These are phyloP conservation scores for Telfairia occidentalis DNA, from an alignment of 331 rosid species.

Conservation along the genomic window DNA sequence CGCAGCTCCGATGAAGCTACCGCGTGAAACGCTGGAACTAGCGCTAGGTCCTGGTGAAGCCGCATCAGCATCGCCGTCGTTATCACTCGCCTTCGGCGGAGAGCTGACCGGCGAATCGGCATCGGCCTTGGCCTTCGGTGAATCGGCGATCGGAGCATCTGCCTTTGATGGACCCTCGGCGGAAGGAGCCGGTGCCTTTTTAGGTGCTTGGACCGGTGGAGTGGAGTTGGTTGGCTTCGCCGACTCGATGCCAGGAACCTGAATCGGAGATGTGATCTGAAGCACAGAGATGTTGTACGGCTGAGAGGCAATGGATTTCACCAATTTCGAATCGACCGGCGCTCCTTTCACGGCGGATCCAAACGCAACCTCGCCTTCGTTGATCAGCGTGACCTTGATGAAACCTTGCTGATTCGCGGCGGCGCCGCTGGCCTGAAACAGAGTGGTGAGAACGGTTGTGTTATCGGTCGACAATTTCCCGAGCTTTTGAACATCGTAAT, in stretches of 20 bases:
- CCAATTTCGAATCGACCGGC: constrained; percentile 10
- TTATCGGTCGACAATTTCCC: background rate
- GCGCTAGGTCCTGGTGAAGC: background rate
- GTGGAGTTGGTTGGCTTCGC: background rate
- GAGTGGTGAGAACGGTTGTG: constrained; percentile 23
- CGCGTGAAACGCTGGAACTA: background rate
- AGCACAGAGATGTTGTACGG: constrained; percentile 33
- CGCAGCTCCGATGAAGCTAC: background rate
- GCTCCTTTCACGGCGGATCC: constrained; percentile 33
- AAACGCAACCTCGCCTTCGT: constrained; percentile 45
- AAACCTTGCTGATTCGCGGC: constrained; percentile 42
- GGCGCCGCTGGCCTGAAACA: constrained; percentile 31
- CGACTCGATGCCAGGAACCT: constrained; percentile 30
- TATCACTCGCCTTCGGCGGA: background rate
- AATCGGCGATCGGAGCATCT: background rate
- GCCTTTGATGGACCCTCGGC: constrained; percentile 10
- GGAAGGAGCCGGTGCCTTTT: constrained; percentile 10
- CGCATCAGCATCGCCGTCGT: background rate
- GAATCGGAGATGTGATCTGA: constrained; percentile 24
- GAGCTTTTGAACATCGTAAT: constrained; percentile 32
- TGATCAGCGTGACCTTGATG: constrained; percentile 15
- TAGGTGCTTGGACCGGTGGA: constrained; percentile 1
- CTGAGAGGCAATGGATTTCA: constrained; percentile 16
- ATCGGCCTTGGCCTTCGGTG: background rate
- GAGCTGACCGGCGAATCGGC: background rate